Percentiles rank a stretch among this genome's conserved stretches.
Conservation (phyloP, 1,139 yeast species). For the Arxiozyma heterogenica region DNA sequence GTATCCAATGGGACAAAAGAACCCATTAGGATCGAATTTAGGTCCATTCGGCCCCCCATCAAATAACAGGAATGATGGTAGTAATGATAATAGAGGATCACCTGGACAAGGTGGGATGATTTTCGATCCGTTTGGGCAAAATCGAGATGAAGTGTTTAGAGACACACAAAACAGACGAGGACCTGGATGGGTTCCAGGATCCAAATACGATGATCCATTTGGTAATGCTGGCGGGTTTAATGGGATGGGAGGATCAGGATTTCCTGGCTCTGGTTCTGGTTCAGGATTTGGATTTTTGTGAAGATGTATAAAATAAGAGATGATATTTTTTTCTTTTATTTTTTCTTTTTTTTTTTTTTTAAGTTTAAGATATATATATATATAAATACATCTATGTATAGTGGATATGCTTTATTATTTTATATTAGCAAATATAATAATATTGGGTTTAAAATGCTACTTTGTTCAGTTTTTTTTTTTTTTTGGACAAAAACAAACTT, state of each 20-base stretch:
- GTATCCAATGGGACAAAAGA: conserved; percentile 34
- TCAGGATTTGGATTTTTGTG: conserved; percentile 6
- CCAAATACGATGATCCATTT: conserved; percentile 33
- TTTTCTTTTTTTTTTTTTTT: too few species aligned
- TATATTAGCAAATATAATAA: not conserved
- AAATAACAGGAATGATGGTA: not conserved
- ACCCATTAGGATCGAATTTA: conserved; percentile 15
- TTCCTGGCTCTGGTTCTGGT: conserved; percentile 7
- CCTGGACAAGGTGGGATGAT: conserved; percentile 33
- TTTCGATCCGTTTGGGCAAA: conserved; percentile 25
- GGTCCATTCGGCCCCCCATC: conserved; percentile 2
- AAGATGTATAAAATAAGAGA: not conserved
- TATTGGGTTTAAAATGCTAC: not conserved
- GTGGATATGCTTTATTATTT: not conserved
- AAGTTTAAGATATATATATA: not conserved
- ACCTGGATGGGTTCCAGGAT: conserved; percentile 34
- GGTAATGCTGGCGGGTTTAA: conserved; percentile 11
- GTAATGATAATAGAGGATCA: conserved; percentile 2
- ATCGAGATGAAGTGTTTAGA: conserved; percentile 17
- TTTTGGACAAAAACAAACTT: too few species aligned
- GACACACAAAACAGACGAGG: conserved; percentile 16
- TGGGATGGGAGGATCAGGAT: conserved; percentile 5
- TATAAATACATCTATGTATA: not conserved
- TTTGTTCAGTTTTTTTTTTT: too few species aligned
- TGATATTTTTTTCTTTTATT: not conserved